Base-by-base conservation (phyloP, 1,284 basidiomycete species). In the Ceratobasidium sp. region DNA sequence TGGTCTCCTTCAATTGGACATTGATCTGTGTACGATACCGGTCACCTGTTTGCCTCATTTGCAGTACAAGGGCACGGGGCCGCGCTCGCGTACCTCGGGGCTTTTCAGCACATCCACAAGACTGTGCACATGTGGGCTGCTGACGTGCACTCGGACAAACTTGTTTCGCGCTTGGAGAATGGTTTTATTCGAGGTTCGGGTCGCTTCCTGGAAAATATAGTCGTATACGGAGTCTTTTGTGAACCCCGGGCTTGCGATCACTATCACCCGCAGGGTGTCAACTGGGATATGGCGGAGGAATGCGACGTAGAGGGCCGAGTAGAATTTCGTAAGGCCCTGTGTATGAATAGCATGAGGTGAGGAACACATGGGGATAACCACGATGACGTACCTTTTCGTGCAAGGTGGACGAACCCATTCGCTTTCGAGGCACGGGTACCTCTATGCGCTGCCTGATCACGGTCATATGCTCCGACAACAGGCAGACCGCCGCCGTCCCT, bases 401-500 rank as follows among this genome's bases (percentile, higher is more conserved):
- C 64, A 91, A 92, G 6, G 94, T 91, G 5, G 92, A 90, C 9
- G 92, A 90, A 1, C 92, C 89, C 34, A 93, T 92, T 6, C 96
- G 91, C 84, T 99, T 99, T 76, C 98, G 89, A 6, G 98, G 97
- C 76, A 99, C 92, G 0, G 94, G 87, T 0, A 96, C 90, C 40
- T 96, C 95, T 78, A 99, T 92, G 8, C 98, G 90, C 83, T 99
- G 96, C 8, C 95, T 86, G 52, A 99, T 92, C 34, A 98, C 88
- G 0, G 98, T 99, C 92, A 99, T 98, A 85, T 99, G 96, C 80
- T 98, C 92, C 0, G 96, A 98, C 29, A 99, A 87, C 32, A 99
- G 86, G 83, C 97, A 99, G 81, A 99, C 94, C 1, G 94, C 93
- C 0, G 98, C 98, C 2, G 90, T 92, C 19, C 97, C 96, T 91